Percentiles rank a stretch among this genome's conserved stretches.
These are phyloP conservation scores for Leishmania guyanensis DNA, from an alignment of 208 protist species.

Conservation along the genomic window DNA sequence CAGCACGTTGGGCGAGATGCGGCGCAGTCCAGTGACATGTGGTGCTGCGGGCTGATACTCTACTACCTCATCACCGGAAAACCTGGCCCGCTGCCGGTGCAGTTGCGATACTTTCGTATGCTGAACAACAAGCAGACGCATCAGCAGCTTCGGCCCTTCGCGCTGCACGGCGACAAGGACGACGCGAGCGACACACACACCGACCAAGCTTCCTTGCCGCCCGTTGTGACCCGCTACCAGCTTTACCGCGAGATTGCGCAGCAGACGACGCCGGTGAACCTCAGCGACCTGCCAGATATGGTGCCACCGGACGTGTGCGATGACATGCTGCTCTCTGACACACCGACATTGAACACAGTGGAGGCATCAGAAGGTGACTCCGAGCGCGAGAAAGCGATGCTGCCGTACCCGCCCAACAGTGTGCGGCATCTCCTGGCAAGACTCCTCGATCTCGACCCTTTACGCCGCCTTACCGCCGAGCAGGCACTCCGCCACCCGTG, in stretches of 20 bases:
- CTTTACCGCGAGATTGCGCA: slow-evolving; percentile 71
- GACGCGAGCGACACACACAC: not conserved
- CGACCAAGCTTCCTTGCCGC: not conserved
- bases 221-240: slow-evolving; percentile 56
- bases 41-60: slow-evolving; percentile 75
- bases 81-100: slow-evolving; percentile 50
- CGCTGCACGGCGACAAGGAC: not conserved
- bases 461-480: slow-evolving; percentile 59
- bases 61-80: slow-evolving; percentile 79
- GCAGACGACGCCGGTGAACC: slow-evolving; percentile 42
- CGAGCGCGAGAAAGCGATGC: not conserved
- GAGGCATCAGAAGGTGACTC: not conserved
- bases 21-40: slow-evolving; percentile 71
- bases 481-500: slow-evolving; percentile 79
- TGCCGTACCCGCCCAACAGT: slow-evolving; percentile 36
- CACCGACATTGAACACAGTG: no score
- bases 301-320: slow-evolving; percentile 10
- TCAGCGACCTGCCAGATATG: slow-evolving; percentile 57
- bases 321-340: not conserved
- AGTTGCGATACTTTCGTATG: slow-evolving; percentile 39
- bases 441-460: slow-evolving; percentile 67
- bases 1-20: slow-evolving; percentile 22
- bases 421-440: slow-evolving; percentile 57
- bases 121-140: slow-evolving; percentile 18
- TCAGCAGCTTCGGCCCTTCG: not conserved